Percentiles rank a stretch among this genome's conserved stretches.
Conservation (phyloP, 2,329 filamentous ascomycete genomes). For the Paecilomyces variotii region DNA sequence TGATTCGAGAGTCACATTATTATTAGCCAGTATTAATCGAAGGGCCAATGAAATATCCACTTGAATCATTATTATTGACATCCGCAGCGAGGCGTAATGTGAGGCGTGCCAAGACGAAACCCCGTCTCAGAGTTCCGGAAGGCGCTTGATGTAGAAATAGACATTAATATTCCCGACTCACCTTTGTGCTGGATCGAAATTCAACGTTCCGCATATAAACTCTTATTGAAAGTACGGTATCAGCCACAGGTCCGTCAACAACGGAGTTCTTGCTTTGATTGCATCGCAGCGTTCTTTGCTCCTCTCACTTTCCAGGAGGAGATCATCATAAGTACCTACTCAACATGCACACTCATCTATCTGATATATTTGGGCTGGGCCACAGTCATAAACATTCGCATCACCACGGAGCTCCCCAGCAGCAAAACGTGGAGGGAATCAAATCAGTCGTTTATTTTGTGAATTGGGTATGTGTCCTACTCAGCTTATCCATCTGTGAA, state of each 20-base stretch:
- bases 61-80: not conserved
- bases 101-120: not conserved
- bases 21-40: not conserved
- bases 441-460: conserved; percentile 37
- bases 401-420: not conserved
- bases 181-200: not conserved
- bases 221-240: not conserved
- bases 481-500: not conserved
- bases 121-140: no score
- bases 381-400: not conserved
- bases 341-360: not conserved
- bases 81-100: not conserved
- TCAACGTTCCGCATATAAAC: not conserved
- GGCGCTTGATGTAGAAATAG: not conserved
- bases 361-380: not conserved
- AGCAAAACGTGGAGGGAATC: conserved; percentile 9
- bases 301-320: not conserved
- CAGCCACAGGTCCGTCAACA: not conserved
- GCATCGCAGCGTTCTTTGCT: not conserved
- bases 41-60: not conserved
- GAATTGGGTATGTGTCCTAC: conserved; percentile 31
- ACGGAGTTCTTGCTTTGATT: not conserved
- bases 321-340: not conserved
- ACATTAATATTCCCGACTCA: not conserved
- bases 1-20: not conserved